phyloP scores from a whole-genome alignment of 495 filamentous ascomycete species.

The Aspergillus saccharolyticus region DNA sequence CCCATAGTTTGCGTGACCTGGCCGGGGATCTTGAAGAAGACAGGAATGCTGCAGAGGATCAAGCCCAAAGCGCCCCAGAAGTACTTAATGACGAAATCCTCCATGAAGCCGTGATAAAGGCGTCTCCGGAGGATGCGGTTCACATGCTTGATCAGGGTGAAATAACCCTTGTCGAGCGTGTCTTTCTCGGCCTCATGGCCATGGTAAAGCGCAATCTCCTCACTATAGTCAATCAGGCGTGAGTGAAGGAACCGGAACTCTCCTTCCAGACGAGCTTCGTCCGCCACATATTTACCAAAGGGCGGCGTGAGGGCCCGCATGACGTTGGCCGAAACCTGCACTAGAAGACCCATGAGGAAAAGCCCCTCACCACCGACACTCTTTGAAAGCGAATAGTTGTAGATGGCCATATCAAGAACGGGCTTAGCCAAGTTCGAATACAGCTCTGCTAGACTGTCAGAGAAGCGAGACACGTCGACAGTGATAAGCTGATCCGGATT shows the following conservation, averaged over 20 bases:
- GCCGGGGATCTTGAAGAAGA: constrained; percentile 90
- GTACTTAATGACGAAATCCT: constrained; percentile 98
- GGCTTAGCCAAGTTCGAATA: constrained; percentile 98
- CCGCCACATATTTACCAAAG: constrained; percentile 96
- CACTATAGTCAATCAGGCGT: constrained; percentile 86
- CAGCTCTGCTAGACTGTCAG: constrained; percentile 87
- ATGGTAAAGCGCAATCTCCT: constrained; percentile 88
- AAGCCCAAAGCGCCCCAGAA: constrained; percentile 96
- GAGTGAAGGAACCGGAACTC: constrained; percentile 97
- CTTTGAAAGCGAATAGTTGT: constrained; percentile 87
- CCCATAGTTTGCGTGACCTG: constrained; percentile 68
- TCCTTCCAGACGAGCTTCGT: constrained; percentile 89
- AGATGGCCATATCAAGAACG: constrained; percentile 88
- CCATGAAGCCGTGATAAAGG: constrained; percentile 96
- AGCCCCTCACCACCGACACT: constrained; percentile 92
- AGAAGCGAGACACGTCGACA: constrained; percentile 93
- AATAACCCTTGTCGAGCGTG: constrained; percentile 95
- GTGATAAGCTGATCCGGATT: constrained; percentile 97
- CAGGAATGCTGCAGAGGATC: constrained; percentile 89
- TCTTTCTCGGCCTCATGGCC: constrained; percentile 97
- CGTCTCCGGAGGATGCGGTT: constrained; percentile 87
- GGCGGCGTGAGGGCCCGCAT: constrained; percentile 97
- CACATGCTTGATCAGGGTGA: constrained; percentile 97
- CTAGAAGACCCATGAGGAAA: constrained; percentile 88
- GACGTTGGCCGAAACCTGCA: constrained; percentile 84